phyloP scores from a whole-genome alignment of 768 basidiomycete genomes.

The Trametes villosa region DNA sequence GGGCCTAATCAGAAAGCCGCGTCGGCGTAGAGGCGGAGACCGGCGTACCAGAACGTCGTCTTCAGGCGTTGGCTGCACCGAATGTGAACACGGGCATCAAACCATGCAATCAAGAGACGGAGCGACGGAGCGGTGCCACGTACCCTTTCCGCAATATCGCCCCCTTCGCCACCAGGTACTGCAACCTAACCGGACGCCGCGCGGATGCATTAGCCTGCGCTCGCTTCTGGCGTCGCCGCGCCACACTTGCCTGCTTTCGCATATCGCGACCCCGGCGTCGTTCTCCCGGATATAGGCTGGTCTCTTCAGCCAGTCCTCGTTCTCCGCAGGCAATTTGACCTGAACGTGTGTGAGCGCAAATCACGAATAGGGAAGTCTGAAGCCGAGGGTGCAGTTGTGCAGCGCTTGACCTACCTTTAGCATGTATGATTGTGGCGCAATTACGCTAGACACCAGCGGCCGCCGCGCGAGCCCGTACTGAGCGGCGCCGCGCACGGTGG shows the following conservation, averaged over 20 bases:
- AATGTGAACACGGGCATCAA: slow-evolving; percentile 29
- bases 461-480: slow-evolving; percentile 81
- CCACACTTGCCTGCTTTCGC: slow-evolving; percentile 74
- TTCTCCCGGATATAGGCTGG: slow-evolving; percentile 84
- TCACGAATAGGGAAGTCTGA: not conserved
- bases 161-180: slow-evolving; percentile 87
- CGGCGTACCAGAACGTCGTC: slow-evolving; percentile 79
- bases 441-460: slow-evolving; percentile 78
- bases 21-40: slow-evolving; percentile 12
- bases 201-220: slow-evolving; percentile 2
- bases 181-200: slow-evolving; percentile 54
- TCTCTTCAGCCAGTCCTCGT: slow-evolving; percentile 82
- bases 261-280: slow-evolving; percentile 75
- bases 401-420: slow-evolving; percentile 62
- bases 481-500: slow-evolving; percentile 87
- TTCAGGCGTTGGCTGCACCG: slow-evolving; percentile 71
- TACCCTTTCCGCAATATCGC: slow-evolving; percentile 87
- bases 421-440: slow-evolving; percentile 82
- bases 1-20: slow-evolving; percentile 9
- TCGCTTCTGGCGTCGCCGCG: not conserved
- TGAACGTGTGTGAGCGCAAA: slow-evolving; percentile 32
- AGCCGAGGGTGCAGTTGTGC: too few species aligned
- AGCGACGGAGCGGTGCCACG: slow-evolving; percentile 31
- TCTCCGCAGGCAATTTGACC: slow-evolving; percentile 89
- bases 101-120: slow-evolving; percentile 14